A percentile compares a stretch with the other conserved stretches of the same genome.
Conservation (phyloP, 2,329 filamentous ascomycete genomes). For the Aspergillus sp. region DNA sequence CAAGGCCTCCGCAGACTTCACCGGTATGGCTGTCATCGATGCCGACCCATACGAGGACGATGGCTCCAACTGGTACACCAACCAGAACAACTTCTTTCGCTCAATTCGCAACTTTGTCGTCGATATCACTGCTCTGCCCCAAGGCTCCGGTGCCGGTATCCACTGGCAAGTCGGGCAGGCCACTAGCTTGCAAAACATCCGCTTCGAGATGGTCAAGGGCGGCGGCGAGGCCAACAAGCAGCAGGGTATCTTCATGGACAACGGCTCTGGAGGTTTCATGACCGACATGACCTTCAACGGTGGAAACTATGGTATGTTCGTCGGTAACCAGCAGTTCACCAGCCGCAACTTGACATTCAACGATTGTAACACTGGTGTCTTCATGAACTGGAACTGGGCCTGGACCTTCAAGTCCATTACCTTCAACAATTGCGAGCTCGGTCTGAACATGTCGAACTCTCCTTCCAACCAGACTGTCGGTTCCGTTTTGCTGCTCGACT, state of each 20-base stretch:
- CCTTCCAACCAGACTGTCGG: constrained; percentile 72
- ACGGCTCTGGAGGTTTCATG: constrained; percentile 82
- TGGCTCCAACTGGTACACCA: constrained; percentile 74
- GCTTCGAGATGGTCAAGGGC: constrained; percentile 74
- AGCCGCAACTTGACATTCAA: constrained; percentile 81
- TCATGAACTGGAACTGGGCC: constrained; percentile 90
- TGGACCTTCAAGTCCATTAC: constrained; percentile 76
- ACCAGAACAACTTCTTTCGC: constrained; percentile 82
- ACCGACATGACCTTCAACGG: constrained; percentile 80
- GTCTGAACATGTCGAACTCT: constrained; percentile 74
- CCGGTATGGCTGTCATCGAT: constrained; percentile 86
- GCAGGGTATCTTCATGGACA: constrained; percentile 81
- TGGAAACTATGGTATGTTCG: constrained; percentile 73
- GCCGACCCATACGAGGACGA: constrained; percentile 74
- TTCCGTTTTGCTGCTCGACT: constrained; percentile 81
- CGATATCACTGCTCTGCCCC: constrained; percentile 67
- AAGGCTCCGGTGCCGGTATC: constrained; percentile 65
- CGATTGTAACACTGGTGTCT: constrained; percentile 77
- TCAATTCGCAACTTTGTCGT: constrained; percentile 80
- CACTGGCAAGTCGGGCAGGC: constrained; percentile 88
- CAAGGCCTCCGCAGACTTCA: constrained; percentile 70
- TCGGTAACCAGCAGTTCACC: constrained; percentile 87
- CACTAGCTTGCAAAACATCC: constrained; percentile 76
- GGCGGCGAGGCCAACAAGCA: constrained; percentile 65
- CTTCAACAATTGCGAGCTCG: constrained; percentile 73